These are phyloP conservation scores for Chenopodium berlandieri DNA, from an alignment of 148 eudicot genomes.

Conservation along the genomic window DNA sequence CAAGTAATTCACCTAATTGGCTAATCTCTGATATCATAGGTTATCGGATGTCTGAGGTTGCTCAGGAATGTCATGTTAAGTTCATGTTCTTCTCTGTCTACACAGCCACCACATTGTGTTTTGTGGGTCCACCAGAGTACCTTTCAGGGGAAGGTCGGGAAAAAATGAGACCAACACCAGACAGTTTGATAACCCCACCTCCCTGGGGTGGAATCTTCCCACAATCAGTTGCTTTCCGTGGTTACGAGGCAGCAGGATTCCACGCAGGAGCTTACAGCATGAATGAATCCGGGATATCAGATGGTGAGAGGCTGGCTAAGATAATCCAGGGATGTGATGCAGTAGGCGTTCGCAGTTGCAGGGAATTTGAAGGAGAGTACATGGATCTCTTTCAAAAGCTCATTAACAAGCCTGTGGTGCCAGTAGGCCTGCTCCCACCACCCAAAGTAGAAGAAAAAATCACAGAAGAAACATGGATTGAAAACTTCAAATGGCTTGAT, in stretches of 20 bases:
- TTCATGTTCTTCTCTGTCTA: constrained; percentile 30
- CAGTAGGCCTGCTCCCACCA: constrained; percentile 39
- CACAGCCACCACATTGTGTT: constrained; percentile 25
- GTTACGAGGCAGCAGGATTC: constrained; percentile 12
- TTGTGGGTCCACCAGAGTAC: constrained; percentile 31
- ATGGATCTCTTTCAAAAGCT: constrained; percentile 25
- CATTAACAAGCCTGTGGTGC: constrained; percentile 31
- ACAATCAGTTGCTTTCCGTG: constrained; percentile 12
- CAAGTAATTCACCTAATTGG: constrained; percentile 25
- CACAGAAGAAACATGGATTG: constrained; percentile 16
- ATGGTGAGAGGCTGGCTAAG: constrained; percentile 30
- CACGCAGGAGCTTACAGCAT: constrained; percentile 10
- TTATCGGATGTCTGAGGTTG: constrained; percentile 33
- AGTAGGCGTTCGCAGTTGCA: constrained; percentile 27
- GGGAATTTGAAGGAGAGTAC: constrained; percentile 40
- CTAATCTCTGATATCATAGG: constrained; percentile 36
- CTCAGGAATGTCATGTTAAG: constrained; percentile 26
- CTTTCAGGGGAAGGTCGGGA: constrained; percentile 18
- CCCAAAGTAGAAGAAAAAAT: neutral
- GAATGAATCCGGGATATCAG: constrained; percentile 29
- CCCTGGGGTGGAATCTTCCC: constrained; percentile 29
- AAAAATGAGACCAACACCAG: constrained; percentile 17
- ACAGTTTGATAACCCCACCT: constrained; percentile 8
- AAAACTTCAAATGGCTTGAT: constrained; percentile 38
- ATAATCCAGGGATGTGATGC: constrained; percentile 24